A percentile compares a stretch with the other conserved stretches of the same genome.
These are phyloP conservation scores for Diaporthe destruens DNA, from an alignment of 2,329 filamentous ascomycete species.

Conservation along the genomic window DNA sequence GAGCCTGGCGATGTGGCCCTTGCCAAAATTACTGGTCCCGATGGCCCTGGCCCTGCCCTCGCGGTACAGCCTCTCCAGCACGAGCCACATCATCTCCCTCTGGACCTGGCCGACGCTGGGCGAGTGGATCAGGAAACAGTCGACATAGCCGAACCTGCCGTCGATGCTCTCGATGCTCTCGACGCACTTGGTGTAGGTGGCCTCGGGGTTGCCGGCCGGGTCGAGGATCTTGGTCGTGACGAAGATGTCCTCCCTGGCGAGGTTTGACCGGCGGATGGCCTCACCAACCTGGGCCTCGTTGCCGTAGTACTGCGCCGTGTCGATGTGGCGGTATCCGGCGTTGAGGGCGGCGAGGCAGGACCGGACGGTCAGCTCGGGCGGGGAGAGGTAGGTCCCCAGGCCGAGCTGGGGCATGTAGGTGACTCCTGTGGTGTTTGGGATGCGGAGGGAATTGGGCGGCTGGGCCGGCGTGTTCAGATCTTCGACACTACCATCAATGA, in stretches of 20 bases:
- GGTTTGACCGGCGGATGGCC: conserved; percentile 64
- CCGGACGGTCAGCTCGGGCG: conserved; percentile 11
- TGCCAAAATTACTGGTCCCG: conserved; percentile 38
- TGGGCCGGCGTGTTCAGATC: no score
- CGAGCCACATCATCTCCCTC: conserved; percentile 33
- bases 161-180: conserved; percentile 68
- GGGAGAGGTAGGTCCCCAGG: conserved; percentile 41
- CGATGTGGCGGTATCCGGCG: conserved; percentile 67
- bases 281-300: conserved; percentile 73
- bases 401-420: conserved; percentile 40
- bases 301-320: conserved; percentile 73
- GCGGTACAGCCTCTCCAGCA: conserved; percentile 27
- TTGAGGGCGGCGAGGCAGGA: conserved; percentile 59
- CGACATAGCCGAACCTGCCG: conserved; percentile 4
- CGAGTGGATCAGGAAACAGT: conserved; percentile 39
- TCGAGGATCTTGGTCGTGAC: conserved; percentile 72
- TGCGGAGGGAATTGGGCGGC: conserved; percentile 1
- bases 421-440: background rate
- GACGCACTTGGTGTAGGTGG: conserved; percentile 68
- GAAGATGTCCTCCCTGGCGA: conserved; percentile 68
- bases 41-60: conserved; percentile 39
- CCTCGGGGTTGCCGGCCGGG: conserved; percentile 53
- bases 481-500: no score
- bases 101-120: conserved; percentile 14
- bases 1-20: conserved; percentile 32